Percentiles rank a stretch among this genome's conserved stretches.
These are phyloP conservation scores for Flaveria ramosissima DNA, from an alignment of 129 eudicot genomes.

Conservation along the genomic window DNA sequence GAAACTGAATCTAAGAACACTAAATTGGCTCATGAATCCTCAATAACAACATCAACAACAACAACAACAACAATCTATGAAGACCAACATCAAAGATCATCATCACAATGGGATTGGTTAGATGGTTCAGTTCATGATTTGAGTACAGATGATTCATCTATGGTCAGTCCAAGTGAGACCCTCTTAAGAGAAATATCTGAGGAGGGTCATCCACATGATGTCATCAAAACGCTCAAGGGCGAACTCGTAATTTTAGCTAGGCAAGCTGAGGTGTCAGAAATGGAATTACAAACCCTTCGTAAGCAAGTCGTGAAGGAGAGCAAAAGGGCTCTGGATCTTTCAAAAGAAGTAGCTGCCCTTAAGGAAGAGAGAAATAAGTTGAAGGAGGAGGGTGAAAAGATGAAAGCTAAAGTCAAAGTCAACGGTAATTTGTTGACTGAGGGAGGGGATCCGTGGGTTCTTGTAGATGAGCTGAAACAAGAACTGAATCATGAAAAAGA, in stretches of 20 bases:
- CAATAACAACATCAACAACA: conserved; percentile 29
- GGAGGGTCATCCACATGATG: conserved; percentile 42
- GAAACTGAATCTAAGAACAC: conserved; percentile 42
- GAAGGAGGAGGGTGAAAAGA: conserved; percentile 59
- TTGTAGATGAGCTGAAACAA: conserved; percentile 69
- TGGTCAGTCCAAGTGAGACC: conserved; percentile 56
- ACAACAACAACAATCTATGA: conserved; percentile 33
- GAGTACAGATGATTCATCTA: conserved; percentile 65
- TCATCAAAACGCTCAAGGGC: conserved; percentile 61
- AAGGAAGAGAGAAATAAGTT: conserved; percentile 69
- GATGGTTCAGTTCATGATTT: conserved; percentile 59
- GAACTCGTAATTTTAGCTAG: conserved; percentile 60
- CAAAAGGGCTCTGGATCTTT: conserved; percentile 73
- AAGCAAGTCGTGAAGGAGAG: conserved; percentile 85
- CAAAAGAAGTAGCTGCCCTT: conserved; percentile 55
- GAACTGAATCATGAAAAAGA: conserved; percentile 76
- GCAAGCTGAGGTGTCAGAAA: conserved; percentile 71
- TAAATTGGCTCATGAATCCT: conserved; percentile 34
- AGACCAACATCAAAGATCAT: conserved; percentile 41
- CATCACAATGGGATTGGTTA: conserved; percentile 75
- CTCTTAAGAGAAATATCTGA: conserved; percentile 37
- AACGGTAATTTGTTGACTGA: conserved; percentile 42
- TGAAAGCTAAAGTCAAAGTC: conserved; percentile 44
- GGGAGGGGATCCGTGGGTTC: conserved; percentile 62
- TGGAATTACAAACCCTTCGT: conserved; percentile 84